Conservation (phyloP, 192 early-diverging fungal genomes). For the Coemansia sp. region DNA sequence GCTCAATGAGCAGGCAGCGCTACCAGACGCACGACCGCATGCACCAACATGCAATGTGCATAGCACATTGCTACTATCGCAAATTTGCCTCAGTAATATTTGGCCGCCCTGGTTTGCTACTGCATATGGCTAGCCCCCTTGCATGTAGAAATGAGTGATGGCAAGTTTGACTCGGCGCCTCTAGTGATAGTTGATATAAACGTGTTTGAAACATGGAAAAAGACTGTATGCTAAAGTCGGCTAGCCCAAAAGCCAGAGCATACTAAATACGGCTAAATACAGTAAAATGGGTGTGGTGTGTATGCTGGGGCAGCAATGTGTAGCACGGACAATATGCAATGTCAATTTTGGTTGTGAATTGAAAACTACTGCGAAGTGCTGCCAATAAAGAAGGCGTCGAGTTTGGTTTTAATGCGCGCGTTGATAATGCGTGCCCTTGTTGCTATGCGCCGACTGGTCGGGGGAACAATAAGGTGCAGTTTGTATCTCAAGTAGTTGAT, state of each 20-base stretch:
- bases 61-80: neutral
- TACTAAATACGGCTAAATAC: neutral
- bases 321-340: too few species aligned
- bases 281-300: neutral
- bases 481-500: constrained; percentile 17
- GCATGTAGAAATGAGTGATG: too few species aligned
- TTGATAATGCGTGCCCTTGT: constrained; percentile 12
- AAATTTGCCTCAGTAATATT: constrained; percentile 9
- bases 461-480: constrained; percentile 11
- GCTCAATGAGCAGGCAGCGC: too few species aligned
- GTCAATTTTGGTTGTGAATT: too few species aligned
- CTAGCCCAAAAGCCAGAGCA: too few species aligned
- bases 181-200: too few species aligned
- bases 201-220: constrained; percentile 5
- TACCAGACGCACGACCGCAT: neutral
- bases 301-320: too few species aligned
- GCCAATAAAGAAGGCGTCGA: constrained; percentile 36
- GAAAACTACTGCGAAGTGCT: constrained; percentile 2
- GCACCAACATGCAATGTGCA: neutral
- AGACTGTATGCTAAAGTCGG: neutral
- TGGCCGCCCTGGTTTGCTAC: neutral
- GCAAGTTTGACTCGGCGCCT: too few species aligned
- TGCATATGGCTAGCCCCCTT: neutral
- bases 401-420: constrained; percentile 13
- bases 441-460: constrained; percentile 10